phyloP scores from a whole-genome alignment of 192 early-diverging fungal species.

The Piromyces sp. region DNA sequence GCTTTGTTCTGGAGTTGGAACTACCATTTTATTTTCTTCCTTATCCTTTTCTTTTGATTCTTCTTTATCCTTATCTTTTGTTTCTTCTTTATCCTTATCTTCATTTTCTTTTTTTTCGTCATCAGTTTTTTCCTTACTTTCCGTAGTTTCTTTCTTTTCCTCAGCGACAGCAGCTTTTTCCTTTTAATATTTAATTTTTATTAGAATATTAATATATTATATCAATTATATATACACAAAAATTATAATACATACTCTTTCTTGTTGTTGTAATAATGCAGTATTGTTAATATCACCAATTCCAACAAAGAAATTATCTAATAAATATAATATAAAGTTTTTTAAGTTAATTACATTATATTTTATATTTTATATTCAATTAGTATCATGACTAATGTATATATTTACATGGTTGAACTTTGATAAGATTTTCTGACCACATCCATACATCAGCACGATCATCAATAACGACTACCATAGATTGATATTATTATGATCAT shows the following conservation, averaged over 20 bases:
- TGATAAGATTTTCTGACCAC: constrained; percentile 74
- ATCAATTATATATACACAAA: not conserved
- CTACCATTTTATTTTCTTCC: not conserved
- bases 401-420: constrained; percentile 65
- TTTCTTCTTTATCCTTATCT: not conserved
- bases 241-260: not conserved
- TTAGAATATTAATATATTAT: constrained; percentile 22
- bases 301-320: constrained; percentile 83
- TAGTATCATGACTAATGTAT: too few relatives aligned
- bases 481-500: too few relatives aligned
- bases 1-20: not conserved
- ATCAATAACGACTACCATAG: constrained; percentile 91
- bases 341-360: too few relatives aligned
- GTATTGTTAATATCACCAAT: constrained; percentile 85
- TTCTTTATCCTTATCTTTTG: not conserved
- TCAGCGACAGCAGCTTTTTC: not conserved
- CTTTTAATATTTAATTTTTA: constrained; percentile 13
- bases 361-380: too few relatives aligned
- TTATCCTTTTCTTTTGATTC: constrained; percentile 1
- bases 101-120: not conserved
- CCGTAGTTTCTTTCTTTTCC: not conserved
- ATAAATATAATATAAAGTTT: too few relatives aligned
- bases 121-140: constrained; percentile 1
- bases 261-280: not conserved
- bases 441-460: constrained; percentile 92